Evolutionary conservation across 1,284 basidiomycete species (phyloP), one percentile per base, ranked within the genome.

Genomic region (Cystobasidium pallidum): DNA sequence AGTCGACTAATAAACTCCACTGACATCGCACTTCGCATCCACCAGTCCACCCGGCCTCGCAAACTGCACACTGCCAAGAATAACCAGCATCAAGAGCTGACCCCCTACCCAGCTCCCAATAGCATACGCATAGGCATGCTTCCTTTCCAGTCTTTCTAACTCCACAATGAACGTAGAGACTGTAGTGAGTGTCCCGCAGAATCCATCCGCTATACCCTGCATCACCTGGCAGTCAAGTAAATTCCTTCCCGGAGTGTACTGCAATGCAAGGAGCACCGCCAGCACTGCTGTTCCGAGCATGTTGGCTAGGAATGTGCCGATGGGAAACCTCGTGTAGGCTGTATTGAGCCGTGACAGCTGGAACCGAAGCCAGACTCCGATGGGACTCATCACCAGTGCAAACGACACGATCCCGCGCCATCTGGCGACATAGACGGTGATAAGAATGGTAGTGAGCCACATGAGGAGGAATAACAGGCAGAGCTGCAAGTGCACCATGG

Each of bases 181-280:
- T 0, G 96, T 99, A 3, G 90, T 94, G 75, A 99, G 83, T 81
- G 92, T 94, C 8, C 94, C 96, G 79, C 94, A 98, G 79, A 94
- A 97, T 2, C 96, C 96, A 78, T 97, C 91, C 39, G 86, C 84
- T 32, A 99, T 82, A 0, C 91, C 92, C 79, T 90, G 88, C 57
- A 95, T 81, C 21, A 91, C 83, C 45, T 86, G 85, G 78, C 93
- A 96, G 26, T 77, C 49, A 24, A 58, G 67, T 74, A 13, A 78
- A 76, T 0, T 80, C 2, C 85, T 80, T 71, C 10, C 51, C 58
- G 28, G 66, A 63, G 7, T 77, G 75, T 86, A 86, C 79, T 92
- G 89, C 47, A 91, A 81, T 57, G 90, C 86, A 77, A 87, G 88
- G 75, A 90, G 88, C 34, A 85, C 82, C 13, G 87, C 88, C 19